Evolutionary conservation across 345 rosid genomes (phyloP).

Genomic region (Gossypium bickii): DNA sequence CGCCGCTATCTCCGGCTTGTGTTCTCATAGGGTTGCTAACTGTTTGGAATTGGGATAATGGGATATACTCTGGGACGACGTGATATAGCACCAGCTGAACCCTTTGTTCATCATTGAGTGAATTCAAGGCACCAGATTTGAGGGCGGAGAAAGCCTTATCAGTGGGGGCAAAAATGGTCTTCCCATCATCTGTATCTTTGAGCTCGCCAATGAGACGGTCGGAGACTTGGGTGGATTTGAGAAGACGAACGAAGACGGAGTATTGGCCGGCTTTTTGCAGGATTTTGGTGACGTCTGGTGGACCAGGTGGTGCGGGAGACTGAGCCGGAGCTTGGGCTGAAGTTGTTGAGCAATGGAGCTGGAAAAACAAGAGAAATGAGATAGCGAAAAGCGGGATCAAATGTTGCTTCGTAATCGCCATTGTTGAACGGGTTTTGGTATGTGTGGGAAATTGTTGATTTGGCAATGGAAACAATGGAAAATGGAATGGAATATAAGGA

Average conservation of each 20-base stretch:
- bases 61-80: constrained; percentile 32
- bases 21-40: constrained; percentile 44
- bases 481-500: not conserved
- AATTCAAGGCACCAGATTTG: constrained; percentile 36
- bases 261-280: constrained; percentile 52
- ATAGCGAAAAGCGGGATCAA: not conserved
- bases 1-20: constrained; percentile 39
- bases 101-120: constrained; percentile 35
- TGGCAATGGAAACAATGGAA: not conserved
- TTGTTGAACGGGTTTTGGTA: constrained; percentile 1
- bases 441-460: not conserved
- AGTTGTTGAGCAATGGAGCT: constrained; percentile 21
- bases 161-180: constrained; percentile 44
- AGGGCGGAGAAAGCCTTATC: constrained; percentile 41
- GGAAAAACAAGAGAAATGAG: constrained; percentile 16
- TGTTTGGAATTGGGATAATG: constrained; percentile 38
- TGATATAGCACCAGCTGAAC: constrained; percentile 39
- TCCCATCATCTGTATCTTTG: constrained; percentile 40
- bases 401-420: constrained; percentile 13
- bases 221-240: constrained; percentile 46
- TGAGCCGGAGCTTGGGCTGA: constrained; percentile 22
- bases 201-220: constrained; percentile 37
- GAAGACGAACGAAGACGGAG: constrained; percentile 43
- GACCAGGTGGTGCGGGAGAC: constrained; percentile 35
- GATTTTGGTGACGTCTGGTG: constrained; percentile 54